Conservation (phyloP, 352 stramenopile species). For the Phytophthora lateralis region DNA sequence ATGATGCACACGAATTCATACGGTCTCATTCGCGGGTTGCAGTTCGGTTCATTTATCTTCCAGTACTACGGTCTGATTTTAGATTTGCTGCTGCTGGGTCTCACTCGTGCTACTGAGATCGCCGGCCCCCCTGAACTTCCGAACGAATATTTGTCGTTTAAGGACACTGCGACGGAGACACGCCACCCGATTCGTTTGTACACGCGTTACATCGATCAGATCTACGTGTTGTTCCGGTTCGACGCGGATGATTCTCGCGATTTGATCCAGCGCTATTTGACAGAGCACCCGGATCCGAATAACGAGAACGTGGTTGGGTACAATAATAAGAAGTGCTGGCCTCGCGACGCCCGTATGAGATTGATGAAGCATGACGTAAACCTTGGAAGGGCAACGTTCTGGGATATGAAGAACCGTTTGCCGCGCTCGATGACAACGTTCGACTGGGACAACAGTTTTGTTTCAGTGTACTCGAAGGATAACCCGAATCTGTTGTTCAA, state of each 20-base stretch:
- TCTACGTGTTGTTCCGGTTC: slow-evolving; percentile 99
- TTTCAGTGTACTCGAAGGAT: slow-evolving; percentile 99
- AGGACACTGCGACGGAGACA: slow-evolving; percentile 97
- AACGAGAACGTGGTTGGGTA: slow-evolving; percentile 99
- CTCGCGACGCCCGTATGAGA: slow-evolving; percentile 98
- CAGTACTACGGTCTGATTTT: slow-evolving; percentile 99
- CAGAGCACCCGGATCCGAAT: slow-evolving; percentile 99
- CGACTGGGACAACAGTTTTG: slow-evolving; percentile 99
- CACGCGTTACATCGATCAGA: slow-evolving; percentile 99
- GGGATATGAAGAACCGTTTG: slow-evolving; percentile 99
- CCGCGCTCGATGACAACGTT: slow-evolving; percentile 98
- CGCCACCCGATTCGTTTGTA: slow-evolving; percentile 99
- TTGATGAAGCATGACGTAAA: slow-evolving; percentile 99
- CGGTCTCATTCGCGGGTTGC: slow-evolving; percentile 97
- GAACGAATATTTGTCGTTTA: slow-evolving; percentile 99
- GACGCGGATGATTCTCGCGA: slow-evolving; percentile 98
- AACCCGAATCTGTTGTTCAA: slow-evolving; percentile 99
- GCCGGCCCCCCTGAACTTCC: slow-evolving; percentile 96
- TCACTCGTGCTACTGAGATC: slow-evolving; percentile 98
- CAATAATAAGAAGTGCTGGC: slow-evolving; percentile 99
- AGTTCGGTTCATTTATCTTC: slow-evolving; percentile 97
- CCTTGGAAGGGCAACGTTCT: slow-evolving; percentile 98
- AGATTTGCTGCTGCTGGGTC: slow-evolving; percentile 97
- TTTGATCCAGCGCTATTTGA: slow-evolving; percentile 99
- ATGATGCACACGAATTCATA: slow-evolving; percentile 99